Base-by-base conservation (phyloP, 31 red algal genomes). In the Odonthalia washingtoniensis region DNA sequence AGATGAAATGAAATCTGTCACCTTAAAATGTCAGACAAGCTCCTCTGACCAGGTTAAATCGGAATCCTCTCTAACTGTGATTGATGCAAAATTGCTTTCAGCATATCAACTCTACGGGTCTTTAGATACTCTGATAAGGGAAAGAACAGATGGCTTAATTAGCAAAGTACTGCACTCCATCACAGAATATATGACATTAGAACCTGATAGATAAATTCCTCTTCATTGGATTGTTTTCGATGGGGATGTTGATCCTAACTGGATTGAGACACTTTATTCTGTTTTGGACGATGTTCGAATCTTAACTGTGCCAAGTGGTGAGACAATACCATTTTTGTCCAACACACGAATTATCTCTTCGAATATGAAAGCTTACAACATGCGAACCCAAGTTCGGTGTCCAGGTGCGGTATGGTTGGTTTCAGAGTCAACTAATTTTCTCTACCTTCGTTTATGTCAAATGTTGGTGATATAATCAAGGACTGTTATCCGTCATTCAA, bases 241-340 rank as follows among this genome's bases (percentile, higher is more conserved):
- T 72, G 94, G 94, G 32, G 94, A 95, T 86, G 85, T 95, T 28
- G 94, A 95, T 72, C 94, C 94, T 14, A 85, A 95, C 45, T 95
- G 94, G 94, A 88, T 88, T 40, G 94, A 95, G 77, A 92, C 81
- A 41, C 73, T 95, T 27, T 91, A 95, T 53, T 95, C 94, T 14
- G 94, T 95, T 63, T 70, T 95, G 40, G 94, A 95, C 84, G 94
- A 95, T 64, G 92, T 85, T 37, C 63, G 68, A 41, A 85, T 95
- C 34, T 70, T 95, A 35, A 95, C 94, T 28, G 65, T 95, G 32
- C 87, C 94, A 44, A 89, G 45, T 28, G 94, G 94, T 52, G 94
- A 95, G 74, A 88, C 87, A 65, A 70, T 95, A 34, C 87, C 94
- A 24, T 72, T 95, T 61, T 65, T 80, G 18, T 62, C 52, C 21